Percentiles rank a stretch among this genome's conserved stretches.
Evolutionary conservation across 108 stramenopile species (phyloP).

Genomic region (Pseudonitzschia pungens): DNA sequence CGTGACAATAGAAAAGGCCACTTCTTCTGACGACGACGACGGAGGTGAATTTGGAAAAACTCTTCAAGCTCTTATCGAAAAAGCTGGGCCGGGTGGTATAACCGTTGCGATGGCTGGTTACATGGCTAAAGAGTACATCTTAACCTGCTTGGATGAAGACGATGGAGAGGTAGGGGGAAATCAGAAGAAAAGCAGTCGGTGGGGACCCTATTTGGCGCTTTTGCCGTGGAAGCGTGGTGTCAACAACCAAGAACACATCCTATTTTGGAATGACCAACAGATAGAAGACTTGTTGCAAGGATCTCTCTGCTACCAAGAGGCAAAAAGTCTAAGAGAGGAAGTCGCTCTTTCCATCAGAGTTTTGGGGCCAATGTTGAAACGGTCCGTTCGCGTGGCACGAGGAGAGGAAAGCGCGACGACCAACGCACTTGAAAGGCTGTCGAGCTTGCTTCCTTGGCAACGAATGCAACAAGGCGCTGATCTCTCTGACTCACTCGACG

Average conservation of each 20-base stretch:
- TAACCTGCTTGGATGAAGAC: slow-evolving; percentile 34
- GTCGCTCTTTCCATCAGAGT: slow-evolving; percentile 56
- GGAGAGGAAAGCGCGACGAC: slow-evolving; percentile 37
- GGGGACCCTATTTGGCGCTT: slow-evolving; percentile 62
- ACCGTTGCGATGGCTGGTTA: slow-evolving; percentile 70
- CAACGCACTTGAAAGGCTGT: not conserved
- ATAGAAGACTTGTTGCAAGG: slow-evolving; percentile 56
- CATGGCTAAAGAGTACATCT: slow-evolving; percentile 65
- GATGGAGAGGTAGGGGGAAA: slow-evolving; percentile 10
- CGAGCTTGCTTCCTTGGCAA: slow-evolving; percentile 23
- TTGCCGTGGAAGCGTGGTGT: slow-evolving; percentile 69
- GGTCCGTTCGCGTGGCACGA: slow-evolving; percentile 49
- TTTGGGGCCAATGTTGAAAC: slow-evolving; percentile 43
- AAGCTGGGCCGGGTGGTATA: slow-evolving; percentile 53
- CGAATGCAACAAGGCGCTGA: slow-evolving; percentile 2
- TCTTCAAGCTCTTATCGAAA: slow-evolving; percentile 47
- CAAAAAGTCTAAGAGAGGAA: slow-evolving; percentile 48
- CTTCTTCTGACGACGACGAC: not conserved
- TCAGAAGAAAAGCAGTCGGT: slow-evolving; percentile 16
- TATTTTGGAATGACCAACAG: slow-evolving; percentile 68
- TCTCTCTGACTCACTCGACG: slow-evolving; percentile 25
- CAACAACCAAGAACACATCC: slow-evolving; percentile 74
- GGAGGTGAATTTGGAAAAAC: slow-evolving; percentile 46
- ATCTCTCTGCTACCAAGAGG: slow-evolving; percentile 62
- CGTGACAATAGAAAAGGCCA: slow-evolving; percentile 58